These are phyloP conservation scores for Globisporangium spinosum DNA, from an alignment of 352 stramenopile species.

Conservation along the genomic window DNA sequence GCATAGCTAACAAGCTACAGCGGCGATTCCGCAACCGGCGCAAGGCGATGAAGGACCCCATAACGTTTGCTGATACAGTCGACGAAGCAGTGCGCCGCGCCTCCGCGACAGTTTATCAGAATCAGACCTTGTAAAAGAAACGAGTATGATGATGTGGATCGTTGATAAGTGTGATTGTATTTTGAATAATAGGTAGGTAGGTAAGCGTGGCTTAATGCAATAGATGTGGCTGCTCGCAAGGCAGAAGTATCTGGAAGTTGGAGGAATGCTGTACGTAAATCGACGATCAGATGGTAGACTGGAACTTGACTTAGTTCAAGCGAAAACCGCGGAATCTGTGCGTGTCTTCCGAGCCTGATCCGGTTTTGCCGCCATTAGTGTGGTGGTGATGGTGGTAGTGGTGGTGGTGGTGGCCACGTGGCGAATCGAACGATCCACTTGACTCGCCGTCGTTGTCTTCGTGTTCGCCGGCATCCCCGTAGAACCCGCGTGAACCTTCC, in stretches of 20 bases:
- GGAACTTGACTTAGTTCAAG: background rate
- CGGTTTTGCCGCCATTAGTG: background rate
- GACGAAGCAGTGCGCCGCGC: slow-evolving; percentile 5
- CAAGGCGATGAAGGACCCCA: background rate
- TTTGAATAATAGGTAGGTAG: background rate
- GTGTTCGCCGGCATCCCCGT: background rate
- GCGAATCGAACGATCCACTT: background rate
- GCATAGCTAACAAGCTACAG: slow-evolving; percentile 74
- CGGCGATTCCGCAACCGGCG: slow-evolving; percentile 51
- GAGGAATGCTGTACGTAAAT: background rate
- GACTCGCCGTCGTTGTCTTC: background rate
- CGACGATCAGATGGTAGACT: background rate
- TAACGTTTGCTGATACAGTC: slow-evolving; percentile 15
- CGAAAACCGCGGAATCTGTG: slow-evolving; percentile 4
- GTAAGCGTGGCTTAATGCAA: background rate
- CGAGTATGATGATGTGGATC: background rate
- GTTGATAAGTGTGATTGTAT: background rate
- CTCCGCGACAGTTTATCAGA: background rate
- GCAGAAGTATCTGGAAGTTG: background rate
- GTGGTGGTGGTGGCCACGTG: background rate
- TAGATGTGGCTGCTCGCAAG: background rate
- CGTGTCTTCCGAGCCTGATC: background rate
- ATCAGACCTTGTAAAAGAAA: background rate
- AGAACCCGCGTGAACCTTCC: background rate
- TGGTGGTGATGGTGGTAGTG: background rate